Evolutionary conservation across 2,329 filamentous ascomycete genomes (phyloP).

Genomic region (Fusarium sp.): DNA sequence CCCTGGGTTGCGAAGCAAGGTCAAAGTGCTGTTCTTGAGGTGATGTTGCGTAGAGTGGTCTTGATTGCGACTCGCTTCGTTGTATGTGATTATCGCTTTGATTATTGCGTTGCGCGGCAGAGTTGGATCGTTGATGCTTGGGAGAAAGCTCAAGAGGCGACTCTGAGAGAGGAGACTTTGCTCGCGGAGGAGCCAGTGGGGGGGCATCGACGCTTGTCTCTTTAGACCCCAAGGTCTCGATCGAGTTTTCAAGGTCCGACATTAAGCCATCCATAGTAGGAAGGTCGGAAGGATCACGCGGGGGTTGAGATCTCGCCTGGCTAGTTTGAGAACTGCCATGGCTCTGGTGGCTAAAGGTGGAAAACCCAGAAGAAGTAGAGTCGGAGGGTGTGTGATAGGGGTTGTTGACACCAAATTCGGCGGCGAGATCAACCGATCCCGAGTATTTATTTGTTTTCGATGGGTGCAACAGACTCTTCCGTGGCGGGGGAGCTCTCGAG

Average conservation of each 20-base stretch:
- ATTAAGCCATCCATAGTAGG: slow-evolving; percentile 64
- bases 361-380: slow-evolving; percentile 73
- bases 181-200: slow-evolving; percentile 42
- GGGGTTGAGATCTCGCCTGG: slow-evolving; percentile 48
- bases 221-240: slow-evolving; percentile 50
- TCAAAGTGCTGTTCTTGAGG: slow-evolving; percentile 33
- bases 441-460: slow-evolving; percentile 53
- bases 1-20: slow-evolving; percentile 21
- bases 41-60: slow-evolving; percentile 33
- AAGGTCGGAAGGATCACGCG: slow-evolving; percentile 56
- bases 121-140: slow-evolving; percentile 35
- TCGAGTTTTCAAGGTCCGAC: slow-evolving; percentile 65
- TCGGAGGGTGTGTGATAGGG: slow-evolving; percentile 72
- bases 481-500: slow-evolving; percentile 63
- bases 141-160: slow-evolving; percentile 47
- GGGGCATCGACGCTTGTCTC: slow-evolving; percentile 51
- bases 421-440: slow-evolving; percentile 64
- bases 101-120: slow-evolving; percentile 40
- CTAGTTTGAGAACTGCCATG: slow-evolving; percentile 70
- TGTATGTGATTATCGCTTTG: slow-evolving; percentile 24
- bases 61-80: slow-evolving; percentile 23
- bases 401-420: slow-evolving; percentile 70
- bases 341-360: slow-evolving; percentile 67
- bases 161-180: slow-evolving; percentile 43
- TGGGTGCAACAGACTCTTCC: slow-evolving; percentile 60